Conservation (phyloP, 148 eudicot genomes). For the Spergularia bocconei region DNA sequence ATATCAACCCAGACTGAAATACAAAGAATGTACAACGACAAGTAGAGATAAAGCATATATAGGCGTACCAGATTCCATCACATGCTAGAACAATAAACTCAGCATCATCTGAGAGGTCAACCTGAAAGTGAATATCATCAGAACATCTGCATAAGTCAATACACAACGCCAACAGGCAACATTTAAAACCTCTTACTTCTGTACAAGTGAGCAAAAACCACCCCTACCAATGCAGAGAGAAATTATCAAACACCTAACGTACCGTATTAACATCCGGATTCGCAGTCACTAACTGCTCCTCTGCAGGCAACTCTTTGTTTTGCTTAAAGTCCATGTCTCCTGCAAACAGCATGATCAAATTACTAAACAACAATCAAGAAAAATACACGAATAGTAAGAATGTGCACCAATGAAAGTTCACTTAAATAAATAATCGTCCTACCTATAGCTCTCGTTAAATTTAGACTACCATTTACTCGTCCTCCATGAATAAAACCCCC, state of each 20-base stretch:
- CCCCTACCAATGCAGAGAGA: background rate
- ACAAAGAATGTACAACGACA: background rate
- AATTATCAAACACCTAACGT: constrained; percentile 25
- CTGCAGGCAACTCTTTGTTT: constrained; percentile 59
- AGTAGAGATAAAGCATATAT: background rate
- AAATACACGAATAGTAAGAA: background rate
- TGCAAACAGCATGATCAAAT: constrained; percentile 29
- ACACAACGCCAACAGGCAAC: background rate
- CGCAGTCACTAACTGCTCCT: constrained; percentile 75
- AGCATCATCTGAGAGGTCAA: constrained; percentile 60
- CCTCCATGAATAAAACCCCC: constrained; percentile 74
- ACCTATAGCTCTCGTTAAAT: constrained; percentile 82
- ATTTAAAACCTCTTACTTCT: constrained; percentile 2
- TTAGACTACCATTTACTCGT: constrained; percentile 76
- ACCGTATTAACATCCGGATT: constrained; percentile 67
- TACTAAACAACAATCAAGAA: constrained; percentile 1
- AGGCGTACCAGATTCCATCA: constrained; percentile 79
- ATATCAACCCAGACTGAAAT: background rate
- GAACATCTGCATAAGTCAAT: background rate
- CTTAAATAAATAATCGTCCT: constrained; percentile 15
- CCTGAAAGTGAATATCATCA: constrained; percentile 34
- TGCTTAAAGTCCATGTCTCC: constrained; percentile 79
- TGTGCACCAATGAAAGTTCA: background rate
- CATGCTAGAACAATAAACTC: constrained; percentile 79
- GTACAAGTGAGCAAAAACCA: constrained; percentile 1